Evolutionary conservation across 192 early-diverging fungal genomes (phyloP).

Genomic region (Anaeromyces robustus): DNA sequence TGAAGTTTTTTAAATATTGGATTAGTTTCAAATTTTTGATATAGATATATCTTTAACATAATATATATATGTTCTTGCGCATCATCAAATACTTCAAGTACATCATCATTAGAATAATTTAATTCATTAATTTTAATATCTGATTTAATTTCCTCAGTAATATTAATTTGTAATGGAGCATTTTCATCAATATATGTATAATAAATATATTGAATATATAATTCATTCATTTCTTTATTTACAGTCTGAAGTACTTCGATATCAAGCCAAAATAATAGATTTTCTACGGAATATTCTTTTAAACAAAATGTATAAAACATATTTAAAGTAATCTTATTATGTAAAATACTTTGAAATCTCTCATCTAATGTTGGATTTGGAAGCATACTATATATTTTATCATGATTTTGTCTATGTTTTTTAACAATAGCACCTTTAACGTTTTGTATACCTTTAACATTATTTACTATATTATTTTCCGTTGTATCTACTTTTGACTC

Average conservation of each 20-base stretch:
- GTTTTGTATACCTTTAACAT: no score
- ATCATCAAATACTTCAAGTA: constrained; percentile 62
- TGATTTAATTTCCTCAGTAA: constrained; percentile 47
- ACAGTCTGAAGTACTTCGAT: constrained; percentile 54
- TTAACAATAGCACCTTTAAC: neutral
- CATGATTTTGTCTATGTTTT: neutral
- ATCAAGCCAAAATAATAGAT: constrained; percentile 68
- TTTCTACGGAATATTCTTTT: constrained; percentile 63
- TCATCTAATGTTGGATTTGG: constrained; percentile 15
- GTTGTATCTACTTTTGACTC: no score
- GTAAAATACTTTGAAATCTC: constrained; percentile 18
- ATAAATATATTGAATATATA: constrained; percentile 44
- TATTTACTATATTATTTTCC: neutral
- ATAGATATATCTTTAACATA: constrained; percentile 55
- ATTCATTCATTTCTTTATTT: neutral
- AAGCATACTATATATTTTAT: constrained; percentile 1
- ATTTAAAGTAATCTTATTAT: constrained; percentile 21
- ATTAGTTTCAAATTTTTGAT: constrained; percentile 54
- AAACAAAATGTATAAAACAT: constrained; percentile 40
- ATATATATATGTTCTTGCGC: constrained; percentile 61
- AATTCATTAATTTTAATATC: constrained; percentile 26
- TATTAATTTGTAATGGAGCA: constrained; percentile 56
- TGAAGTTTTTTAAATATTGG: constrained; percentile 20
- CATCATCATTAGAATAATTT: constrained; percentile 8
- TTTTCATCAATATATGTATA: constrained; percentile 50